Conservation (phyloP, 2,329 filamentous ascomycete species). For the Apiospora malaysiana region DNA sequence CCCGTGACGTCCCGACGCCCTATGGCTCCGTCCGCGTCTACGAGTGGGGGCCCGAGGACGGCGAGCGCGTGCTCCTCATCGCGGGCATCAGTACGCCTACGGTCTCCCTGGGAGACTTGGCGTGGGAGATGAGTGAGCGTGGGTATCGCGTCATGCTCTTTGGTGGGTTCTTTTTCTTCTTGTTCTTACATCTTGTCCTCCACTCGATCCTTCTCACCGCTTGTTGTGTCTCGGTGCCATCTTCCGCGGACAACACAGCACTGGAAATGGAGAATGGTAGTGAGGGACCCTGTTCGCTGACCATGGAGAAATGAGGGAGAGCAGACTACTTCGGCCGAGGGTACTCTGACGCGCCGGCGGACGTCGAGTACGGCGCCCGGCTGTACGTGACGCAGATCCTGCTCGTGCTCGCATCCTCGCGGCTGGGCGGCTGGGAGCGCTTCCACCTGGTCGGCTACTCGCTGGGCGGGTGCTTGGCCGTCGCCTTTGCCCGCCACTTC, state of each 20-base stretch:
- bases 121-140: conserved; percentile 65
- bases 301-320: too few species aligned
- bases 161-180: conserved; percentile 51
- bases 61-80: conserved; percentile 74
- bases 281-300: background rate
- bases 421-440: conserved; percentile 58
- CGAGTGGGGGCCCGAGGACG: conserved; percentile 78
- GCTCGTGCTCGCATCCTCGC: conserved; percentile 68
- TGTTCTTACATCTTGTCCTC: conserved; percentile 12
- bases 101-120: conserved; percentile 70
- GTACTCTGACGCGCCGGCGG: conserved; percentile 71
- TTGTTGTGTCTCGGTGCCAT: too few species aligned
- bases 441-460: conserved; percentile 83
- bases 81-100: conserved; percentile 85
- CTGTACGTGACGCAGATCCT: conserved; percentile 72
- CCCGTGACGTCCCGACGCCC: conserved; percentile 69
- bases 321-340: conserved; percentile 77
- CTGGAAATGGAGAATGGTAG: too few species aligned
- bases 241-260: too few species aligned
- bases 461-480: conserved; percentile 76
- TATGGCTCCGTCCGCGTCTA: conserved; percentile 77
- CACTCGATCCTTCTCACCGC: too few species aligned
- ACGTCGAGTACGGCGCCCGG: conserved; percentile 64
- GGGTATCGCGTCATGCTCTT: conserved; percentile 83
- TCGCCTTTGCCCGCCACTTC: conserved; percentile 73